Percentiles rank a stretch among this genome's conserved stretches.
Evolutionary conservation across 306 rosid genomes (phyloP).

Genomic region (Cajanus cajan): DNA sequence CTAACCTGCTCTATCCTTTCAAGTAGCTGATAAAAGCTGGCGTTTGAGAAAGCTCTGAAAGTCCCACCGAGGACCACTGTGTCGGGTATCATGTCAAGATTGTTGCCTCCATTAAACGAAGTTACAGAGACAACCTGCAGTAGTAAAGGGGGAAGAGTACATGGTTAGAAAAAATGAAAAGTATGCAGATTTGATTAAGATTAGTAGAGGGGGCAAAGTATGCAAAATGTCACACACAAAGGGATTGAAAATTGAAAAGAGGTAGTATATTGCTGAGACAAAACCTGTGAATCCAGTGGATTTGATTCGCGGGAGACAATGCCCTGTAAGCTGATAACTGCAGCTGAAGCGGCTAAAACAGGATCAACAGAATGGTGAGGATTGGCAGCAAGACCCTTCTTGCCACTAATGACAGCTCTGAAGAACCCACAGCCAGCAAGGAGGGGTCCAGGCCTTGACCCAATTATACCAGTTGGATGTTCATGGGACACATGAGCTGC

Average conservation of each 20-base stretch:
- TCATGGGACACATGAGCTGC: conserved; percentile 91
- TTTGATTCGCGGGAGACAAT: conserved; percentile 93
- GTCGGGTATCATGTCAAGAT: conserved; percentile 69
- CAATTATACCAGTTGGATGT: conserved; percentile 72
- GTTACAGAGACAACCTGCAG: conserved; percentile 84
- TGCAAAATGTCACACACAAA: background rate
- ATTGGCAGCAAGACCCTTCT: conserved; percentile 38
- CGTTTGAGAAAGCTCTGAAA: conserved; percentile 88
- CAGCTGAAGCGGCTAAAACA: conserved; percentile 80
- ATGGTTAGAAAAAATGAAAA: too few relatives aligned
- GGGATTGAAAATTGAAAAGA: background rate
- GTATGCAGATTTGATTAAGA: too few relatives aligned
- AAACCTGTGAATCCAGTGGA: conserved; percentile 88
- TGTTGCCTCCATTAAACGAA: conserved; percentile 74
- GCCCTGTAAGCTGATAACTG: conserved; percentile 89
- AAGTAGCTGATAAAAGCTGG: conserved; percentile 76
- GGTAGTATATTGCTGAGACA: background rate
- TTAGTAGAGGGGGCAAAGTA: background rate
- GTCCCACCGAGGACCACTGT: conserved; percentile 82
- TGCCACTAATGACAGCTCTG: conserved; percentile 72
- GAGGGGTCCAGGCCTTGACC: conserved; percentile 86
- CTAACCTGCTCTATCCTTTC: conserved; percentile 80
- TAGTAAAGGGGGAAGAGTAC: too few relatives aligned
- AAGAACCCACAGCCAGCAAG: conserved; percentile 97
- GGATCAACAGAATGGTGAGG: conserved; percentile 72